A percentile compares a stretch with the other conserved stretches of the same genome.
Evolutionary conservation across 192 early-diverging fungal species (phyloP).

Genomic region (Mortierella claussenii): DNA sequence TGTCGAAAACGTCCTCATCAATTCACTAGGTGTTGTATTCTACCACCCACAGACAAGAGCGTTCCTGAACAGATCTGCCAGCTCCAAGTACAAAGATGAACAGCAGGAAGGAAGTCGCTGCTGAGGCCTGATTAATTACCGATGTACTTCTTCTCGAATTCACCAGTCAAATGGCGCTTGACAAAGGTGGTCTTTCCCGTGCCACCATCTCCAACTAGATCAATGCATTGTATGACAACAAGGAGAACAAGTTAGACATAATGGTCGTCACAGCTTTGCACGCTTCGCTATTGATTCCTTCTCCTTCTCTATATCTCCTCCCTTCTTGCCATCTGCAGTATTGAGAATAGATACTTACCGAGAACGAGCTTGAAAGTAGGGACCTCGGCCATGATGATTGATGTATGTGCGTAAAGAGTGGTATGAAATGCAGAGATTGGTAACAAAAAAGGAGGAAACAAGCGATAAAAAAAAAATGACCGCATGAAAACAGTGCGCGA

Average conservation of each 20-base stretch:
- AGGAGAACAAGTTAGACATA: slow-evolving; percentile 6
- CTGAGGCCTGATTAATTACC: too few relatives aligned
- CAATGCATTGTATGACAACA: too few relatives aligned
- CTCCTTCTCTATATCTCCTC: too few relatives aligned
- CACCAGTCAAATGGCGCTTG: slow-evolving; percentile 99
- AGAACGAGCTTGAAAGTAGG: slow-evolving; percentile 40
- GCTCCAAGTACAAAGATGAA: neutral
- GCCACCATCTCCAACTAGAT: slow-evolving; percentile 95
- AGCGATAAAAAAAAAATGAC: neutral
- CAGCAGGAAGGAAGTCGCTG: slow-evolving; percentile 4
- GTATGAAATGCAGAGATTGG: neutral
- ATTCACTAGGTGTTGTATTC: too few relatives aligned
- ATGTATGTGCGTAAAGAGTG: neutral
- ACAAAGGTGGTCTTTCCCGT: slow-evolving; percentile 99
- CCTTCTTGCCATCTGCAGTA: too few relatives aligned
- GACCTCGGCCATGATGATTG: neutral
- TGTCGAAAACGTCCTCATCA: too few relatives aligned
- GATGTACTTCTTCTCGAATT: slow-evolving; percentile 99
- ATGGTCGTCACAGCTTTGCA: too few relatives aligned
- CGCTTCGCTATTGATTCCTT: too few relatives aligned
- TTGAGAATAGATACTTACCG: slow-evolving; percentile 10
- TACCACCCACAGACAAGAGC: too few relatives aligned
- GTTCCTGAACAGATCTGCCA: too few relatives aligned
- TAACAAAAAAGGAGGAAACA: neutral
- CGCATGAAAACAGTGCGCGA: too few relatives aligned